Evolutionary conservation across 345 rosid species (phyloP), one percentile per base, ranked within the genome.

Genomic region (Rhodamnia argentea): DNA sequence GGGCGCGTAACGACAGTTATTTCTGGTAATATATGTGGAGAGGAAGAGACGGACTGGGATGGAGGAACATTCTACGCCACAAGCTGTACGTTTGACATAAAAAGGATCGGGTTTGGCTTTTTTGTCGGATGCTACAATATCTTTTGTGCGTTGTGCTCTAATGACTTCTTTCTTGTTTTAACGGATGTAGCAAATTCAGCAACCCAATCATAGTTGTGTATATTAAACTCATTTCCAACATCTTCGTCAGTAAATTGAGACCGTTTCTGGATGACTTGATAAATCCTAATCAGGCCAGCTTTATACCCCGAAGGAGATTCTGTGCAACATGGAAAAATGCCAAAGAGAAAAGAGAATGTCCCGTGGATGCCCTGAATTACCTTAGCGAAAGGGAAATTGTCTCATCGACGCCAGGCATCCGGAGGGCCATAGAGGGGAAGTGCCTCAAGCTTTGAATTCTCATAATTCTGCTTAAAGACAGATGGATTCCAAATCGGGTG

Each of bases 11-110:
- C 26, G 91, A 85, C 92, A 86, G 93, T 89, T 91, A 86, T 84
- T 85, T 88, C 89, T 44, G 90, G 89, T 91, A 82, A 83, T 89
- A 87, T 86, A 58, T 84, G 92, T 87, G 93, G 92, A 83, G 75
- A 86, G 32, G 50, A 83, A 83, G 74, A 51, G 76, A 20, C 23
- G 83, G 27, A 26, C 37, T 0, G 86, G 86, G 90, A 88, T 88
- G 59, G 50, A 86, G 24, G 87, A 27, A 47, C 27, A 27, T 56
- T n/a, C 56, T 47, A 32, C 81, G 84, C 90, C 91, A 83, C 90
- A 86, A 7, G 70, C 60, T 32, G 51, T 15, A 24, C 84, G 86
- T 47, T 37, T 37, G 44, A 70, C 47, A 20, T 70, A 22, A 16
- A 0, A 32, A 32, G 47, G 78, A 32, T 70, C 24, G 78, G 78